These are phyloP conservation scores for Arachnomyces sp. DNA, from an alignment of 2,329 filamentous ascomycete genomes.

Conservation along the genomic window DNA sequence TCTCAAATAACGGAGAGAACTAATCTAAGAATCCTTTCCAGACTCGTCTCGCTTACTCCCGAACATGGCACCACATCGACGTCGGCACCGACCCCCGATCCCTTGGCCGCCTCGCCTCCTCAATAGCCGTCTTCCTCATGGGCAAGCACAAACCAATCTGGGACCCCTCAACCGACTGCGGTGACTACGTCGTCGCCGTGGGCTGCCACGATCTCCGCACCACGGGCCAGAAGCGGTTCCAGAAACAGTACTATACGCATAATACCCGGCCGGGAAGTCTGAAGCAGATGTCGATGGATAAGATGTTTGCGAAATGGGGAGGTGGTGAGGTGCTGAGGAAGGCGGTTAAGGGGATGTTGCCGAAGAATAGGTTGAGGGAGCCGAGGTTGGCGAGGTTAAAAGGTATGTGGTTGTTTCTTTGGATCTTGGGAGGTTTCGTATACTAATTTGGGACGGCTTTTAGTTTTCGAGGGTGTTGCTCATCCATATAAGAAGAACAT, in stretches of 20 bases:
- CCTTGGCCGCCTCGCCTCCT: slow-evolving; percentile 81
- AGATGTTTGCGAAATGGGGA: slow-evolving; percentile 87
- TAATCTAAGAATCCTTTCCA: slow-evolving; percentile 33
- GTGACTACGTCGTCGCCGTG: slow-evolving; percentile 94
- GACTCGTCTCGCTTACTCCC: slow-evolving; percentile 94
- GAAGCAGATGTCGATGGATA: slow-evolving; percentile 86
- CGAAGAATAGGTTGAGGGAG: slow-evolving; percentile 88
- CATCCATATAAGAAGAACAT: slow-evolving; percentile 92
- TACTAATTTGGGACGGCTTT: slow-evolving; percentile 5
- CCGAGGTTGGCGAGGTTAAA: slow-evolving; percentile 81
- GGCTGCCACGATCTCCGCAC: slow-evolving; percentile 79
- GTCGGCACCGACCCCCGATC: slow-evolving; percentile 61
- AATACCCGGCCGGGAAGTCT: slow-evolving; percentile 82
- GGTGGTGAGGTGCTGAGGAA: slow-evolving; percentile 84
- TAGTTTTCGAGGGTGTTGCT: slow-evolving; percentile 79
- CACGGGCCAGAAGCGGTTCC: slow-evolving; percentile 84
- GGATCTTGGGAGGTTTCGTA: slow-evolving; percentile 1
- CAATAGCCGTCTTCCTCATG: slow-evolving; percentile 83
- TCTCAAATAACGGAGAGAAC: not conserved
- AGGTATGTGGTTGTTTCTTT: slow-evolving; percentile 38
- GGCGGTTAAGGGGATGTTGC: slow-evolving; percentile 93
- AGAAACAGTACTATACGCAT: slow-evolving; percentile 95
- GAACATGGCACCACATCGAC: slow-evolving; percentile 89
- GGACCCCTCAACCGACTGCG: slow-evolving; percentile 95
- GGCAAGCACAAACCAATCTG: slow-evolving; percentile 99